A percentile compares a stretch with the other conserved stretches of the same genome.
These are phyloP conservation scores for Sporobolomyces roseus DNA, from an alignment of 768 basidiomycete genomes.

Conservation along the genomic window DNA sequence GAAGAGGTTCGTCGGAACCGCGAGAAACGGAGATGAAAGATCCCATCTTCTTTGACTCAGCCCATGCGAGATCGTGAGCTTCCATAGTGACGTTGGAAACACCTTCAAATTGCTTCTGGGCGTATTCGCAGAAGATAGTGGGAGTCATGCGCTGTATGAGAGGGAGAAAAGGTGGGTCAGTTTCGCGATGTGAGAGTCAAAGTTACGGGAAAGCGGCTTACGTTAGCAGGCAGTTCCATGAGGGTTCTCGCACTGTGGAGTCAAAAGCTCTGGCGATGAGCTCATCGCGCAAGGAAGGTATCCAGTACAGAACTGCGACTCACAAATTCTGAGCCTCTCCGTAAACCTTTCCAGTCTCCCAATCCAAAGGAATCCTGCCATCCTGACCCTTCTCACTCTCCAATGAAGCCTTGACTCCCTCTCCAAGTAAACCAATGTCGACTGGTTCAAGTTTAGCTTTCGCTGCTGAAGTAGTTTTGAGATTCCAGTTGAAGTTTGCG, in stretches of 20 bases:
- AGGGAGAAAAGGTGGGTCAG: neutral
- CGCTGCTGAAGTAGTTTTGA: constrained; percentile 38
- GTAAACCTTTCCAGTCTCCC: constrained; percentile 70
- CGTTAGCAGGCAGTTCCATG: constrained; percentile 77
- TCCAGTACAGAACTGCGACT: too few species aligned
- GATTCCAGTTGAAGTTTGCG: constrained; percentile 49
- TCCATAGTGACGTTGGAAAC: constrained; percentile 65
- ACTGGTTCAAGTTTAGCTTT: constrained; percentile 65
- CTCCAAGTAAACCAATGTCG: constrained; percentile 56
- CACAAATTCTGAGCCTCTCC: constrained; percentile 54
- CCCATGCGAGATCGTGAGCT: constrained; percentile 76
- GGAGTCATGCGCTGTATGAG: constrained; percentile 63
- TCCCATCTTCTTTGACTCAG: constrained; percentile 76
- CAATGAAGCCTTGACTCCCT: constrained; percentile 15
- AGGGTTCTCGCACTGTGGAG: constrained; percentile 57
- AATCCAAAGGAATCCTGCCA: constrained; percentile 51
- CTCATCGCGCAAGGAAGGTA: too few species aligned
- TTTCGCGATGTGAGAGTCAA: neutral
- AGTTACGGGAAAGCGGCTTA: neutral
- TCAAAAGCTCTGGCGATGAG: too few species aligned
- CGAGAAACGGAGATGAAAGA: constrained; percentile 82
- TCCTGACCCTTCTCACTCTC: constrained; percentile 57
- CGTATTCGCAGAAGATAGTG: constrained; percentile 69
- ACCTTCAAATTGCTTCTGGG: constrained; percentile 63
- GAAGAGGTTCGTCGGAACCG: constrained; percentile 70